Evolutionary conservation across 495 filamentous ascomycete genomes (phyloP).

Genomic region (Aspergillus sclerotioniger): DNA sequence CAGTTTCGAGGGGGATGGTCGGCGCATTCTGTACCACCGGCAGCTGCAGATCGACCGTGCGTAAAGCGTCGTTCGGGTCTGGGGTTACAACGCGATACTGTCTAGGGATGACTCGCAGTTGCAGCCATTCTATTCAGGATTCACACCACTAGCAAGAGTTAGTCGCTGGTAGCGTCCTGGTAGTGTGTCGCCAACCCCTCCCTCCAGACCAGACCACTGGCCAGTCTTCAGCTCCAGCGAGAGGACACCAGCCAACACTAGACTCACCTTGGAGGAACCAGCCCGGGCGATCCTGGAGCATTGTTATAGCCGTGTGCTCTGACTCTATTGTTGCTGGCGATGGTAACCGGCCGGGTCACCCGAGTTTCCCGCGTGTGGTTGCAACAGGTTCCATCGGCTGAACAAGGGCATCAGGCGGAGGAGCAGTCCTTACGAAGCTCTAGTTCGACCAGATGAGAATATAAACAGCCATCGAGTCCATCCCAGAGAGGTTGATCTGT

Average conservation of each 20-base stretch:
- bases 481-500: not conserved
- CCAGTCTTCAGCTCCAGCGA: not conserved
- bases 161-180: not conserved
- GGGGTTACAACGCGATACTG: constrained; percentile 7
- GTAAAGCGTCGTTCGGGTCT: constrained; percentile 4
- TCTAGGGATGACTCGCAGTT: constrained; percentile 13
- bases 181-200: not conserved
- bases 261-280: not conserved
- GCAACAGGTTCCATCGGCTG: constrained; percentile 6
- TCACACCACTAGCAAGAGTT: not conserved
- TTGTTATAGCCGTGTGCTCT: not conserved
- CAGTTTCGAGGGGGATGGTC: not conserved
- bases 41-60: constrained; percentile 17
- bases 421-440: not conserved
- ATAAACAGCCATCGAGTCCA: not conserved
- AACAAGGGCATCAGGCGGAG: constrained; percentile 6
- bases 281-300: not conserved
- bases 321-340: not conserved
- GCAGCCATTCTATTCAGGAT: not conserved
- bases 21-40: constrained; percentile 1
- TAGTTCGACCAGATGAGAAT: not conserved
- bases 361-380: constrained; percentile 20
- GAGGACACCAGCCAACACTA: not conserved
- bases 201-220: constrained; percentile 4
- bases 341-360: constrained; percentile 11